Evolutionary conservation across 23 red algal species (phyloP), one percentile per base, ranked within the genome.

Genomic region (Gracilaria vermiculophylla): DNA sequence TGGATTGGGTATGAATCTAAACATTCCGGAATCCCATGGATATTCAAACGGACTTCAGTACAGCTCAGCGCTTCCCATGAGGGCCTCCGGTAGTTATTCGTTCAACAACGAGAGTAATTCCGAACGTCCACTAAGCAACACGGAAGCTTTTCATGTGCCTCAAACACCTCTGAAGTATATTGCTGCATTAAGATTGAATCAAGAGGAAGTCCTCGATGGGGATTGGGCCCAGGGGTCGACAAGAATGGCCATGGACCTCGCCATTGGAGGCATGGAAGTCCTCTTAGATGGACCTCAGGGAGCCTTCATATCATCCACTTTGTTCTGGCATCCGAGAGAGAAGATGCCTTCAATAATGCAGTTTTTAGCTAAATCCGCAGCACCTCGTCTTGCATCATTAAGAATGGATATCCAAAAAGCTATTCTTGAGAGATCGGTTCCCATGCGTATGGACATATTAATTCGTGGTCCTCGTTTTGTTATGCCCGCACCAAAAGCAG

Each of bases 331-430:
- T 51, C 90, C 90, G 19, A 53, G 90, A 62, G 80, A 93, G 37
- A 93, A 84, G 69, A 79, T 85, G 69, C 90, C 90, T 33, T 85
- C 78, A 5, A 85, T 93, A 39, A 93, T 93, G 90, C 80, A 84
- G 32, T 93, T 93, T 67, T 49, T 93, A 28, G 60, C 44, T 34
- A 61, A 67, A 21, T 80, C 90, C 17, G 90, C 90, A 11, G 90
- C 90, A 20, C 90, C 90, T 19, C 90, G 90, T 52, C 90, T 93
- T 34, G 90, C 90, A 20, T 74, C 90, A 14, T 80, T 93, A 20
- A 61, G 90, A 69, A 93, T 93, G 90, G 90, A 93, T 54, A 78
- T 93, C 36, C 90, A 93, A 76, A 84, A 79, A 69, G 88, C 88
- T 25, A 51, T 93, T 20, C 69, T 93, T 41, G 90, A 93, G 47